Conservation (phyloP, 495 filamentous ascomycete genomes). For the Penicillium angulare region DNA sequence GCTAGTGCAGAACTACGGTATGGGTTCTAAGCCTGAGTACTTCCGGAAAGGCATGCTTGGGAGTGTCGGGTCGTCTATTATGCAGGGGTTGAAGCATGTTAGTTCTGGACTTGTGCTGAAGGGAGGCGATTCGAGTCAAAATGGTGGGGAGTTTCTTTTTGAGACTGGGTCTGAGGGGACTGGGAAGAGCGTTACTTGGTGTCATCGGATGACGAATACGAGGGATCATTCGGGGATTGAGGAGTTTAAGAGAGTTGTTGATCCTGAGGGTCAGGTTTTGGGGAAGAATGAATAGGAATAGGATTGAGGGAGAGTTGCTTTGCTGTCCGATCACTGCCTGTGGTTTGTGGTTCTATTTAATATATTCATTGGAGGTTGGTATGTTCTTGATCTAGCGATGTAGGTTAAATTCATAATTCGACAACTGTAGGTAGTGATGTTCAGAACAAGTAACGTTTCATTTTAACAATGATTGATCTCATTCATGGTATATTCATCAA, state of each 20-base stretch:
- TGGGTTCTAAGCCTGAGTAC: conserved; percentile 68
- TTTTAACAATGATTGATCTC: not conserved
- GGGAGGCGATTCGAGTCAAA: conserved; percentile 66
- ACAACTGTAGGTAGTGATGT: too few species aligned
- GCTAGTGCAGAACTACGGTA: conserved; percentile 60
- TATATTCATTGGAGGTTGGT: too few species aligned
- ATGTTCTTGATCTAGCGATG: too few species aligned
- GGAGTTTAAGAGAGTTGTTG: conserved; percentile 60
- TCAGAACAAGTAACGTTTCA: not conserved
- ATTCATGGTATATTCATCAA: conserved; percentile 1
- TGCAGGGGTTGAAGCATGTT: conserved; percentile 57
- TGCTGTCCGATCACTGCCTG: too few species aligned
- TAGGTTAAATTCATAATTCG: too few species aligned
- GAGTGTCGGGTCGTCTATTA: conserved; percentile 46
- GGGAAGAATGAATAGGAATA: conserved; percentile 1
- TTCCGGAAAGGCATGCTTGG: conserved; percentile 50
- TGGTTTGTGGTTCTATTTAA: too few species aligned
- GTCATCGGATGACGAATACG: conserved; percentile 78
- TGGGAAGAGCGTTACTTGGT: conserved; percentile 70
- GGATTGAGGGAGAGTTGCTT: too few species aligned
- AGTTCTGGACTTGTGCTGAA: conserved; percentile 54
- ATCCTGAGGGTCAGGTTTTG: conserved; percentile 3
- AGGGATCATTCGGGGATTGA: conserved; percentile 73
- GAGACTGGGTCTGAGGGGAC: conserved; percentile 41
- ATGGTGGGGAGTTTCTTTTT: conserved; percentile 84